phyloP scores from a whole-genome alignment of 169 alveolate species.

The Plasmodium knowlesi region DNA sequence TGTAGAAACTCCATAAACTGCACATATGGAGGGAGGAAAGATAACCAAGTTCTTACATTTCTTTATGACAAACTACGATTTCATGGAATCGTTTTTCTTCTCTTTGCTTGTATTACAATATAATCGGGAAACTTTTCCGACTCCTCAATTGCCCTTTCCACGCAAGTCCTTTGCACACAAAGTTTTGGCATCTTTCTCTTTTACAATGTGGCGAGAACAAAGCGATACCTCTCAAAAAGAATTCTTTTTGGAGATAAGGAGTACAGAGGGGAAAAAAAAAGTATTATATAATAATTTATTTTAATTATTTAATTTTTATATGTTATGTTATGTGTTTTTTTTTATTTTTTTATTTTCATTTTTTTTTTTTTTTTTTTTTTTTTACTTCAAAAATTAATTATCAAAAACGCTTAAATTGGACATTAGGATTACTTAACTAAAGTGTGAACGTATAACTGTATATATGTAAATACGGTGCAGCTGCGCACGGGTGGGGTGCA shows the following conservation, averaged over 20 bases:
- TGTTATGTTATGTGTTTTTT: not conserved
- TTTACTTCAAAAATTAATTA: constrained; percentile 46
- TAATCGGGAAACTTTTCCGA: no score
- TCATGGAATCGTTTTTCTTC: not conserved
- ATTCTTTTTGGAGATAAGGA: not conserved
- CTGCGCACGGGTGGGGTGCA: not conserved
- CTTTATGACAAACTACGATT: not conserved
- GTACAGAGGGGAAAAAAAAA: not conserved
- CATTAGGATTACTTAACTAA: not conserved
- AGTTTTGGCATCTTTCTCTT: not conserved
- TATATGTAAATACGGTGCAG: not conserved
- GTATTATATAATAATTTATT: constrained; percentile 10
- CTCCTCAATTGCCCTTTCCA: no score
- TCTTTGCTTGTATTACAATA: not conserved
- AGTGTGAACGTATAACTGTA: not conserved
- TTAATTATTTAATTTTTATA: constrained; percentile 13
- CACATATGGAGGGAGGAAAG: not conserved
- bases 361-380: not conserved
- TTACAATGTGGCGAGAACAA: not conserved
- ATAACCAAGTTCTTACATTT: not conserved
- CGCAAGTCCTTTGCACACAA: not conserved
- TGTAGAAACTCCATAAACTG: no score
- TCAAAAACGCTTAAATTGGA: constrained; percentile 24
- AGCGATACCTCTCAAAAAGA: not conserved
- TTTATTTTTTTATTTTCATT: not conserved